phyloP scores from a whole-genome alignment of 2,329 filamentous ascomycete species.

The Clarireedia sp. region DNA sequence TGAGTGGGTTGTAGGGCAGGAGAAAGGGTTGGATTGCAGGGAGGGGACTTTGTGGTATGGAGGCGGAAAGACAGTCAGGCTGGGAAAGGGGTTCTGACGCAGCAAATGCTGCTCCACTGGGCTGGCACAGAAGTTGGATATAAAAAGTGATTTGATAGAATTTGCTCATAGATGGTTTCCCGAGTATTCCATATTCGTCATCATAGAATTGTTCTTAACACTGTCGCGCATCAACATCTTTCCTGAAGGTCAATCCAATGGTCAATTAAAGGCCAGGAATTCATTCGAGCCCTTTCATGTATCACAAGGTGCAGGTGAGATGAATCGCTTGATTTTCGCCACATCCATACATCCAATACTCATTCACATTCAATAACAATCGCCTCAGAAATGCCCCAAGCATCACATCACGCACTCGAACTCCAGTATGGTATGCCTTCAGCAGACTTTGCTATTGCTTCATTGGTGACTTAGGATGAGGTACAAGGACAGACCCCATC shows the following conservation, averaged over 20 bases:
- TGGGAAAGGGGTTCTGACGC: constrained; percentile 51
- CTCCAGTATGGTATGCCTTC: constrained; percentile 12
- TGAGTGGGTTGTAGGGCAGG: constrained; percentile 84
- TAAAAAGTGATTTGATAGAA: too few relatives aligned
- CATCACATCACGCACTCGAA: constrained; percentile 3
- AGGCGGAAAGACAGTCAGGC: constrained; percentile 61
- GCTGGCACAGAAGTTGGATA: not conserved
- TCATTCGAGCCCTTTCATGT: too few relatives aligned
- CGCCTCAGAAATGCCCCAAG: not conserved
- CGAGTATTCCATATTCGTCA: too few relatives aligned
- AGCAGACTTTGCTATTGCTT: constrained; percentile 28
- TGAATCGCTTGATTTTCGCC: too few relatives aligned
- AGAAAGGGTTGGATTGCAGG: constrained; percentile 69
- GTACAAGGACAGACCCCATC: constrained; percentile 21
- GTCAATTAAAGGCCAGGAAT: too few relatives aligned
- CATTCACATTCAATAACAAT: too few relatives aligned
- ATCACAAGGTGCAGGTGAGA: too few relatives aligned
- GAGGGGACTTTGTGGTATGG: constrained; percentile 82
- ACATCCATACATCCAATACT: too few relatives aligned
- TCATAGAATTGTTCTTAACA: too few relatives aligned
- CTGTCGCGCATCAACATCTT: too few relatives aligned
- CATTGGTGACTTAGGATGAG: constrained; percentile 24
- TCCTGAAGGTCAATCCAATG: too few relatives aligned
- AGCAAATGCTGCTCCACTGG: not conserved
- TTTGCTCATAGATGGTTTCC: too few relatives aligned